These are phyloP conservation scores for Ustilago lituana DNA, from an alignment of 1,284 basidiomycete genomes.

Conservation along the genomic window DNA sequence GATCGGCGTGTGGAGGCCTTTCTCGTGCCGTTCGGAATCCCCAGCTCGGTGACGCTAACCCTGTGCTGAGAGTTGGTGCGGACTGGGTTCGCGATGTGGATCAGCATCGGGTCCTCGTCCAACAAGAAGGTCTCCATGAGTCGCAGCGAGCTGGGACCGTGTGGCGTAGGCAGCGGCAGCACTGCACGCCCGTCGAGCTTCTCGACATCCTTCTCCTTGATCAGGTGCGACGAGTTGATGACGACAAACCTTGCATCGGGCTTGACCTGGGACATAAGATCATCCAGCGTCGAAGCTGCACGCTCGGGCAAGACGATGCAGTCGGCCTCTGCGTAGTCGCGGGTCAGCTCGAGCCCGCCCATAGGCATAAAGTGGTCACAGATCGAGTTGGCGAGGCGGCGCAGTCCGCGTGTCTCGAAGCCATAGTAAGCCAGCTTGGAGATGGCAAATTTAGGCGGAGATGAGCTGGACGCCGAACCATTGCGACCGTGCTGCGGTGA, in stretches of 20 bases:
- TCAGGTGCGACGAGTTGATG: slow-evolving; percentile 18
- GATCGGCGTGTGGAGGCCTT: slow-evolving; percentile 11
- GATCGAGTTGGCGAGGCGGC: slow-evolving; percentile 29
- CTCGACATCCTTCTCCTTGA: slow-evolving; percentile 12
- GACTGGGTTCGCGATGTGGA: slow-evolving; percentile 14
- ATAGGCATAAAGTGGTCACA: slow-evolving; percentile 32
- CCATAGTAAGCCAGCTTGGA: slow-evolving; percentile 34
- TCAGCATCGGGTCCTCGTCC: slow-evolving; percentile 35
- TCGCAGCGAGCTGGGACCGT: slow-evolving; percentile 45
- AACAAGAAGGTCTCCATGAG: slow-evolving; percentile 43
- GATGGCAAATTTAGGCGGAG: slow-evolving; percentile 10
- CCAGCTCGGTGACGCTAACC: slow-evolving; percentile 15
- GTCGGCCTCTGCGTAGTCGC: slow-evolving; percentile 29
- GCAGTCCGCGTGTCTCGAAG: slow-evolving; percentile 33
- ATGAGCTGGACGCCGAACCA: not conserved
- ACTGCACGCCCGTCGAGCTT: slow-evolving; percentile 30
- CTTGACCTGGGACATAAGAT: slow-evolving; percentile 17
- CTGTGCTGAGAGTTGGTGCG: slow-evolving; percentile 16
- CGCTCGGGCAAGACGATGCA: slow-evolving; percentile 38
- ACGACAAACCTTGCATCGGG: slow-evolving; percentile 34
- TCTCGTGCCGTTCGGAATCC: slow-evolving; percentile 1
- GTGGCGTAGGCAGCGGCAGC: slow-evolving; percentile 44
- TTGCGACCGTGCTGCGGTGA: slow-evolving; percentile 7
- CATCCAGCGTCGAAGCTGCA: slow-evolving; percentile 3
- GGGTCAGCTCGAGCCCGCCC: slow-evolving; percentile 29